phyloP scores from a whole-genome alignment of 495 filamentous ascomycete species.

The Daldinia bambusicola region DNA sequence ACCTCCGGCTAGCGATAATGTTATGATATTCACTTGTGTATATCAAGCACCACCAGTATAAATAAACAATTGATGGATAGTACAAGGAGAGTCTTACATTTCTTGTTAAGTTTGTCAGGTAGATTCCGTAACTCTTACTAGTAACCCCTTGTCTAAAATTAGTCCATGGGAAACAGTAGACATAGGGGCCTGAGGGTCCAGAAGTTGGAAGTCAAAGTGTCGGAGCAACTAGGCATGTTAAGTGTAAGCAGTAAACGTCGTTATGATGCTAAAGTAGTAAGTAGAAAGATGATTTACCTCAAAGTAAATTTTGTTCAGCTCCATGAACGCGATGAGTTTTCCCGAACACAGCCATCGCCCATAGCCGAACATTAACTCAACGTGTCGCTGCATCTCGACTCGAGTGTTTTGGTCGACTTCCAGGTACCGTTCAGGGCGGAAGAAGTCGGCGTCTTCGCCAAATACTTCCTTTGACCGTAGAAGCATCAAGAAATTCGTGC shows the following conservation, averaged over 20 bases:
- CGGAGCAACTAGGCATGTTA: slow-evolving; percentile 17
- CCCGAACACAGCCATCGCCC: slow-evolving; percentile 59
- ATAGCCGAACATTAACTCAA: slow-evolving; percentile 57
- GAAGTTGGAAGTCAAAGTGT: slow-evolving; percentile 62
- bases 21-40: background rate
- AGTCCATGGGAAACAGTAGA: slow-evolving; percentile 1
- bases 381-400: slow-evolving; percentile 54
- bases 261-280: background rate
- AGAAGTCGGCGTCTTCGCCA: slow-evolving; percentile 60
- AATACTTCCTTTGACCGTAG: slow-evolving; percentile 54
- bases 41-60: background rate
- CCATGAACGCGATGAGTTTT: slow-evolving; percentile 57
- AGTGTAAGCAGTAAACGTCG: background rate
- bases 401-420: slow-evolving; percentile 50
- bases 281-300: slow-evolving; percentile 52
- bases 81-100: background rate
- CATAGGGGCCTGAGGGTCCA: slow-evolving; percentile 57
- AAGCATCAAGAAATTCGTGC: slow-evolving; percentile 56
- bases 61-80: background rate
- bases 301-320: slow-evolving; percentile 67
- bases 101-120: background rate
- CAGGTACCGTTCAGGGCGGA: slow-evolving; percentile 67
- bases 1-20: background rate
- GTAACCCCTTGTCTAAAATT: slow-evolving; percentile 7
- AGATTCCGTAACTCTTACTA: slow-evolving; percentile 10